A percentile compares a stretch with the other conserved stretches of the same genome.
Evolutionary conservation across 768 basidiomycete genomes (phyloP).

Genomic region (Xerocomus spinulosus): DNA sequence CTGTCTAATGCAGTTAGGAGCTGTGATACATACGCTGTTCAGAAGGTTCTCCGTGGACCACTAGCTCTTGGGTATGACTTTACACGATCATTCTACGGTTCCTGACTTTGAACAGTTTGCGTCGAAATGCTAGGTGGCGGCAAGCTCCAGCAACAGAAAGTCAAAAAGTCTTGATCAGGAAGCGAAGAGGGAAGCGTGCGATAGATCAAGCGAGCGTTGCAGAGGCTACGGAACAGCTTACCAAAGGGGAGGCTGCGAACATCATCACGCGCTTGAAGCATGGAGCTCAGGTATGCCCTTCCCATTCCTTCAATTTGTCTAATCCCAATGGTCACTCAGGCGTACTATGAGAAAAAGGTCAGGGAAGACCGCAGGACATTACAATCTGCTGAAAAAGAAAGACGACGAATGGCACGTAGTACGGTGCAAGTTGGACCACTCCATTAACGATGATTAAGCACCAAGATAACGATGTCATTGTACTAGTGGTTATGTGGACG

Average conservation of each 20-base stretch:
- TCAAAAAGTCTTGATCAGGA: slow-evolving; percentile 55
- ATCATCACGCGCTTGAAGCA: slow-evolving; percentile 75
- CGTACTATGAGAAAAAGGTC: slow-evolving; percentile 51
- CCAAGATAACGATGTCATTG: not conserved
- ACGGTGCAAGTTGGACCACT: slow-evolving; percentile 61
- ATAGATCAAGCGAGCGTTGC: slow-evolving; percentile 15
- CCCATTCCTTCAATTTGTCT: not conserved
- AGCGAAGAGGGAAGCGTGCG: slow-evolving; percentile 41
- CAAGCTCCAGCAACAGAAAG: slow-evolving; percentile 51
- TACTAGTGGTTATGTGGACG: not conserved
- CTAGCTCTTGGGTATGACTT: slow-evolving; percentile 45
- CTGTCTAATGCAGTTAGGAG: slow-evolving; percentile 60
- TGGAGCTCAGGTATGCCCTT: slow-evolving; percentile 56
- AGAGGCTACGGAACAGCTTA: slow-evolving; percentile 42
- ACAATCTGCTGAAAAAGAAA: slow-evolving; percentile 43
- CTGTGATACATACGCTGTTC: slow-evolving; percentile 61
- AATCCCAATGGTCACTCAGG: slow-evolving; percentile 31
- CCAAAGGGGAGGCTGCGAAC: slow-evolving; percentile 75
- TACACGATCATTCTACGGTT: not conserved
- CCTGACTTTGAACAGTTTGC: slow-evolving; percentile 39
- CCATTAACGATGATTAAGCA: slow-evolving; percentile 10
- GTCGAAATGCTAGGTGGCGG: slow-evolving; percentile 66
- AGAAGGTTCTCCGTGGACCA: slow-evolving; percentile 50
- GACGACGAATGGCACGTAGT: slow-evolving; percentile 45
- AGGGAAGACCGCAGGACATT: slow-evolving; percentile 37